Conservation (phyloP, 2,329 filamentous ascomycete species). For the Nigrospora osmanthi region DNA sequence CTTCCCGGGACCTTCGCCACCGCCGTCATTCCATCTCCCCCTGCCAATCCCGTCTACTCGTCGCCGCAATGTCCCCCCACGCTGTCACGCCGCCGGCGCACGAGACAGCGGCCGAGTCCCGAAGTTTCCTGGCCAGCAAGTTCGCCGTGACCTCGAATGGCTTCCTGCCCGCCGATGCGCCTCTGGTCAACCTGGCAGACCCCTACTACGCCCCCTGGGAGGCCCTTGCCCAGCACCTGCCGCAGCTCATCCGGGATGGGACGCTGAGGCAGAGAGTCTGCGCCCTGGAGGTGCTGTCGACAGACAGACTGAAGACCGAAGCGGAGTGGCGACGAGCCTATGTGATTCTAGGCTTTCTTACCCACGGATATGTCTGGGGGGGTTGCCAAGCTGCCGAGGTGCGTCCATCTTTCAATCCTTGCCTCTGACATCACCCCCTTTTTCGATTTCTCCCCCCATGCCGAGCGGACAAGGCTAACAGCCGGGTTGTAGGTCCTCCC, state of each 20-base stretch:
- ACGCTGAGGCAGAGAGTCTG: constrained; percentile 57
- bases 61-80: constrained; percentile 32
- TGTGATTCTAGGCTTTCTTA: constrained; percentile 67
- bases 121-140: constrained; percentile 15
- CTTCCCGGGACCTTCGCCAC: too few species aligned
- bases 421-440: too few species aligned
- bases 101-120: constrained; percentile 4
- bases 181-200: constrained; percentile 56
- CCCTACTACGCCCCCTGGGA: constrained; percentile 80
- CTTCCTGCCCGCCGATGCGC: constrained; percentile 68
- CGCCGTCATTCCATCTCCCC: too few species aligned
- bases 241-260: constrained; percentile 56
- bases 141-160: constrained; percentile 49
- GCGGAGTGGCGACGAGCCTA: constrained; percentile 79
- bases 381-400: constrained; percentile 68
- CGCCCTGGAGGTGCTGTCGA: constrained; percentile 61
- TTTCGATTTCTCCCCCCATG: background rate
- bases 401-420: constrained; percentile 7
- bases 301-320: constrained; percentile 52
- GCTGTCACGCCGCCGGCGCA: constrained; percentile 19
- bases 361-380: constrained; percentile 86
- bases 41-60: background rate
- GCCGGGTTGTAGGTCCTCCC: constrained; percentile 49
- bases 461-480: too few species aligned
- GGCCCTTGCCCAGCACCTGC: constrained; percentile 56